Percentiles rank a stretch among this genome's conserved stretches.
These are phyloP conservation scores for Epichloe festucae DNA, from an alignment of 2,329 filamentous ascomycete genomes.

Conservation along the genomic window DNA sequence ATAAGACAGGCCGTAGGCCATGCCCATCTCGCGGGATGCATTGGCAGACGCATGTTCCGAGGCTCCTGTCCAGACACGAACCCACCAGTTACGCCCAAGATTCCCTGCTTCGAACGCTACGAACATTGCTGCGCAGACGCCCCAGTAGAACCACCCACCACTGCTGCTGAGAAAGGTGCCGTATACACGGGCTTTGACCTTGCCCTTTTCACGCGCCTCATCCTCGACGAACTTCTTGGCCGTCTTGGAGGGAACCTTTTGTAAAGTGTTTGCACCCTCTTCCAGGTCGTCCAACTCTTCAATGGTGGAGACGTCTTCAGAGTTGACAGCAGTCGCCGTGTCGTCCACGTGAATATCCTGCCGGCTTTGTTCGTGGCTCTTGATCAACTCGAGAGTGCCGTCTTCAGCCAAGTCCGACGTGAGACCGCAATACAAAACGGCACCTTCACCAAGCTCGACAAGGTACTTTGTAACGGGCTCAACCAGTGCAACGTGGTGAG, in stretches of 20 bases:
- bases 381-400: constrained; percentile 43
- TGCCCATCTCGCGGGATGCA: constrained; percentile 20
- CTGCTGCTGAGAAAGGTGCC: constrained; percentile 51
- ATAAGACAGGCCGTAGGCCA: constrained; percentile 31
- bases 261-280: constrained; percentile 26
- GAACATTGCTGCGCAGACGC: constrained; percentile 38
- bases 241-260: constrained; percentile 36
- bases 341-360: constrained; percentile 37
- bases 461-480: constrained; percentile 60
- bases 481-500: constrained; percentile 64
- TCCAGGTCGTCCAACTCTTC: constrained; percentile 25
- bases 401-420: constrained; percentile 50
- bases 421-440: constrained; percentile 48
- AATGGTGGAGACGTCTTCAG: constrained; percentile 33
- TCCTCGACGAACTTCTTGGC: constrained; percentile 65
- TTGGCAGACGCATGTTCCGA: constrained; percentile 1
- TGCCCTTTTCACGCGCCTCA: constrained; percentile 57
- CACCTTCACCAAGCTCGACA: constrained; percentile 59
- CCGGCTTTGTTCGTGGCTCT: constrained; percentile 37
- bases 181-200: constrained; percentile 57
- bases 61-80: constrained; percentile 46
- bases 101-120: constrained; percentile 39
- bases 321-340: constrained; percentile 39
- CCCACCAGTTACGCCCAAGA: constrained; percentile 50
- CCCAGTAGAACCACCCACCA: constrained; percentile 51